Percentiles rank a stretch among this genome's conserved stretches.
Conservation (phyloP, 139 green algal species). For the Eudorina sp. region DNA sequence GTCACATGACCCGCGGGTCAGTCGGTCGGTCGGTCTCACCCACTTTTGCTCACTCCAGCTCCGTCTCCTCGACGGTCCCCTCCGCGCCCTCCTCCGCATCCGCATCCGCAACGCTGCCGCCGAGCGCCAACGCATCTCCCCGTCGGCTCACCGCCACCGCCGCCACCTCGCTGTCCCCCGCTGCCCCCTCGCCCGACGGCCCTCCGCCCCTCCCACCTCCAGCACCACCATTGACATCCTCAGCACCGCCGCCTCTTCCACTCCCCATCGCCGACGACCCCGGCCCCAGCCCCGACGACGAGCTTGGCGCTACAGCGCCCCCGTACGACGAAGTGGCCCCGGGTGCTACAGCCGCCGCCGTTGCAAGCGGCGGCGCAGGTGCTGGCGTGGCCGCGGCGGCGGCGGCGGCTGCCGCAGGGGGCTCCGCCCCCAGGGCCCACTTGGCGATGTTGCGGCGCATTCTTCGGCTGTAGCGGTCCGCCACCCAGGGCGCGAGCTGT, state of each 20-base stretch:
- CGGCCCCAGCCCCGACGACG: background rate
- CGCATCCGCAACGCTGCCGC: no score
- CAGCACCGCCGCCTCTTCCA: no score
- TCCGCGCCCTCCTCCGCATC: background rate
- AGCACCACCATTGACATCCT: no score
- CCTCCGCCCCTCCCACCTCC: no score
- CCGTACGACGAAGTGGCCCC: no score
- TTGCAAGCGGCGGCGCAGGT: no score
- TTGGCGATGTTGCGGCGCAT: background rate
- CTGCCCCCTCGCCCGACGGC: no score
- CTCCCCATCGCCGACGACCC: background rate
- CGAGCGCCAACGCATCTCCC: no score
- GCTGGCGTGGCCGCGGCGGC: background rate
- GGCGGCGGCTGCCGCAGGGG: background rate
- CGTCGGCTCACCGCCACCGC: background rate
- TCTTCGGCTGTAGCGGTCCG: slow-evolving; percentile 37
- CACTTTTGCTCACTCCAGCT: slow-evolving; percentile 3
- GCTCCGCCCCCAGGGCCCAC: background rate
- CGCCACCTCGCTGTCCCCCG: background rate
- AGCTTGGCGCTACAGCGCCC: no score
- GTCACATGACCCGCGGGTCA: no score
- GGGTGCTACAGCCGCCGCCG: no score
- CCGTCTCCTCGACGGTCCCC: background rate
- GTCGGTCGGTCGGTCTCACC: no score
- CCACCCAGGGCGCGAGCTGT: slow-evolving; percentile 43